Base-by-base conservation (phyloP, 2,329 filamentous ascomycete genomes). In the Colletotrichum incanum region DNA sequence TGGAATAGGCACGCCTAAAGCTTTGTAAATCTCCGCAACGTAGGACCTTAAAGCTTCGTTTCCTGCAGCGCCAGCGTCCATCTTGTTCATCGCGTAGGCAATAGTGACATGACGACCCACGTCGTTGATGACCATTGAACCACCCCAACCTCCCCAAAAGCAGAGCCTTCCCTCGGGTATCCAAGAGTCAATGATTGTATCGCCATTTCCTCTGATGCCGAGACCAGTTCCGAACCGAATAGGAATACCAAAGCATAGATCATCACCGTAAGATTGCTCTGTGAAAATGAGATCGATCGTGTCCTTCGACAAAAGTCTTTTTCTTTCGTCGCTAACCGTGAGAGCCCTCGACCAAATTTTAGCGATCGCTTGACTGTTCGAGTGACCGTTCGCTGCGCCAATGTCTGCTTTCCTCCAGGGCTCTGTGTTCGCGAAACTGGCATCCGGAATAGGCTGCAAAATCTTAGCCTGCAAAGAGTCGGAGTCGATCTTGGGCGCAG, bases 91-190 rank as follows among this genome's bases (percentile, higher is more conserved):
- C 2, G 78, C 76, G 76, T 87, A 87, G 0, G 77, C 76, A 39
- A 87, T 81, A 0, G 85, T 86, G 70, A 86, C 75, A 20, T 78
- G 75, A 2, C 80, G 75, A 41, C 85, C 82, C 6, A 81, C 49
- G 73, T 87, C 86, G 79, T 86, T 84, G 37, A 86, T 71, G 4
- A 80, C 73, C 1, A 84, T 67, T 0, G 84, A 85, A 0, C 86
- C 85, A 14, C 85, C 85, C 81, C 81, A 86, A 0, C 85, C 85
- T 31, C 80, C 79, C 84, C 86, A 86, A 67, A 80, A 85, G 55
- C 76, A 75, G 18, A 79, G 28, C 5, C 68, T 67, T 77, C 83
- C 84, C 28, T 77, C 67, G 2, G 81, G 80, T 45, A 81, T 64
- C 76, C 76, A 81, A 5, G 75, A 65, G 63, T 76, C 75, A 3